Evolutionary conservation across 2,329 filamentous ascomycete species (phyloP), one percentile per base, ranked within the genome.

Genomic region (Colletotrichum karsti): DNA sequence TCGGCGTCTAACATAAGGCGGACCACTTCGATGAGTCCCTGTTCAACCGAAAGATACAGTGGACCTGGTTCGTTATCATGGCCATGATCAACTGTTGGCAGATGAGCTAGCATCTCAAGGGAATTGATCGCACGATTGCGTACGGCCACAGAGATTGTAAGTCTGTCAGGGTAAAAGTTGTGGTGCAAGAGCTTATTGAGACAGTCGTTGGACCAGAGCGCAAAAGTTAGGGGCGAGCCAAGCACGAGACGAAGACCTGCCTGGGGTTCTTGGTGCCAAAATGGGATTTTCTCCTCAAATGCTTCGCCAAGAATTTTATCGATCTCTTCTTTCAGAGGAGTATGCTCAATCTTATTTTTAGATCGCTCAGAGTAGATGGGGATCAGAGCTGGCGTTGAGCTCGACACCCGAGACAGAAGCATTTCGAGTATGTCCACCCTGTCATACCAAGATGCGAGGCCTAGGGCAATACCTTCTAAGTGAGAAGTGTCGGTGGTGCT

Each of bases 351-450:
- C 30, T 35, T 39, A 15, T 3, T 5, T 9, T n/a, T 7, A 2
- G 13, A 2, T 6, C 13, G 13, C 12, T 39, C 13, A 12, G 35
- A 39, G 35, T 20, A 20, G 10, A 1, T 9, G 10, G 39, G 39
- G 5, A 42, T 2, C n/a, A 42, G 22, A 44, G 41, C 41, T 4
- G 10, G 5, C 0, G 5, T 22, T 0, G 20, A 44, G 18, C 5
- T 0, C 0, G 4, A 2, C 3, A 44, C 15, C 10, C 24, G 20
- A 0, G 20, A 0, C 1, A 44, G 10, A 8, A 44, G 41, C 0
- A 44, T 46, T 1, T 46, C 6, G 10, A 46, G 1, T 46, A 46
- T 15, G 10, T 46, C 10, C 1, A 8, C 0, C 3, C 10, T 0
- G 10, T 0, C 5, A 1, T 46, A 0, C 42, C 42, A 46, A 1